Percentiles rank a stretch among this genome's conserved stretches.
phyloP scores from a whole-genome alignment of 2,329 filamentous ascomycete species.

The Colletotrichum phormii region DNA sequence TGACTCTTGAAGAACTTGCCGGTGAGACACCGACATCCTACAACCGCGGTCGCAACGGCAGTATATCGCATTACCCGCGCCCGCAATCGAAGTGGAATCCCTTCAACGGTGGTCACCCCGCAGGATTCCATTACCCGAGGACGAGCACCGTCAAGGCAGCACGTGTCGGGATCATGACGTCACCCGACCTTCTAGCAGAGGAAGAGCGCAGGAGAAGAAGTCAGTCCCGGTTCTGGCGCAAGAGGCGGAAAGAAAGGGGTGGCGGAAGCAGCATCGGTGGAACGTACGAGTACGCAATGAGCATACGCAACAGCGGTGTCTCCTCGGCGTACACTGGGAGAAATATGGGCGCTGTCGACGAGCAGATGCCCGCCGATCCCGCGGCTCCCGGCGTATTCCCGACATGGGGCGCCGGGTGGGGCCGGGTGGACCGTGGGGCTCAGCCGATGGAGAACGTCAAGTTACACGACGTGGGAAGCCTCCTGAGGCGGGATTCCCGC shows the following conservation, averaged over 20 bases:
- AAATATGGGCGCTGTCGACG: conserved; percentile 25
- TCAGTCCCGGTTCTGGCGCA: conserved; percentile 36
- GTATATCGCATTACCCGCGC: conserved; percentile 51
- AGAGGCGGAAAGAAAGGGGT: conserved; percentile 38
- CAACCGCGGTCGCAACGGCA: conserved; percentile 63
- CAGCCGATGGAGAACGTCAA: conserved; percentile 41
- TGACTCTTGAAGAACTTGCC: conserved; percentile 77
- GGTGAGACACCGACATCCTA: conserved; percentile 74
- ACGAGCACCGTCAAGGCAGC: conserved; percentile 44
- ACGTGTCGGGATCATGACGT: conserved; percentile 56
- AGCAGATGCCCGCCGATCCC: conserved; percentile 5
- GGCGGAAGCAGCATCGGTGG: conserved; percentile 35
- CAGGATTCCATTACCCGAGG: conserved; percentile 61
- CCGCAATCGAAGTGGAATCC: conserved; percentile 55
- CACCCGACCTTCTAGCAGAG: conserved; percentile 49
- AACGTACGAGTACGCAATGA: conserved; percentile 35
- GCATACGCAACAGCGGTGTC: conserved; percentile 31
- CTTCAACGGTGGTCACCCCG: conserved; percentile 62
- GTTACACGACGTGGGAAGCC: conserved; percentile 49
- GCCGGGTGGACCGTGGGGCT: conserved; percentile 45
- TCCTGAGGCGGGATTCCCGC: conserved; percentile 39
- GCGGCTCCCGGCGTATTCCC: conserved; percentile 13
- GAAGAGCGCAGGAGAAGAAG: conserved; percentile 35
- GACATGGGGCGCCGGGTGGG: conserved; percentile 41
- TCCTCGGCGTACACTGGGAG: conserved; percentile 41